These are phyloP conservation scores for Phaeoacremonium minimum DNA, from an alignment of 2,329 filamentous ascomycete genomes.

Conservation along the genomic window DNA sequence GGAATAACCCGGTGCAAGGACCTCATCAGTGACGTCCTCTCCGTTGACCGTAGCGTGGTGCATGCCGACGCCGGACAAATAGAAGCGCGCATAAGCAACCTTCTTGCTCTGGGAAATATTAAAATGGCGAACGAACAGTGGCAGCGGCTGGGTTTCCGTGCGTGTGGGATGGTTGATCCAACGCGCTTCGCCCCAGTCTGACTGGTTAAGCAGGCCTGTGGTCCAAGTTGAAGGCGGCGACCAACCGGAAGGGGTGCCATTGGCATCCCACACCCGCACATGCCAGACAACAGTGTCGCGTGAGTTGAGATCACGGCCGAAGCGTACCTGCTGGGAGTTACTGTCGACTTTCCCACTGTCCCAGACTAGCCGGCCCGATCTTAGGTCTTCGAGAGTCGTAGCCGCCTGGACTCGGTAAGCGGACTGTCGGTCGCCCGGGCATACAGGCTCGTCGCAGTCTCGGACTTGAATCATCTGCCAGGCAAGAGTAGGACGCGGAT, in stretches of 20 bases:
- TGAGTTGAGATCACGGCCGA: too few relatives aligned
- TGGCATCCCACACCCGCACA: slow-evolving; percentile 5
- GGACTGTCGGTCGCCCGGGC: slow-evolving; percentile 6
- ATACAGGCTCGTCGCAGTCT: slow-evolving; percentile 2
- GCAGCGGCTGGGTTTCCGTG: slow-evolving; percentile 4
- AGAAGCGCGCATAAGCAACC: slow-evolving; percentile 2
- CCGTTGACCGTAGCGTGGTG: slow-evolving; percentile 7
- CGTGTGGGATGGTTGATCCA: slow-evolving; percentile 5
- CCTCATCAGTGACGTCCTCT: slow-evolving; percentile 6
- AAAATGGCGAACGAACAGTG: too few relatives aligned
- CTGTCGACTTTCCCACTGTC: slow-evolving; percentile 1
- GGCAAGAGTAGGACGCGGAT: slow-evolving; percentile 3
- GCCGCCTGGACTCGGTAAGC: slow-evolving; percentile 6
- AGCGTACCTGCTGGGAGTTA: too few relatives aligned
- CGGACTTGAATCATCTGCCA: slow-evolving; percentile 4
- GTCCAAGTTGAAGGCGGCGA: slow-evolving; percentile 6
- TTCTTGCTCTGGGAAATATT: slow-evolving; percentile 1
- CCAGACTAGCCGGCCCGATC: slow-evolving; percentile 5
- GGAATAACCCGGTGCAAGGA: slow-evolving; percentile 7
- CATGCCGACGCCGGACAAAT: slow-evolving; percentile 5
- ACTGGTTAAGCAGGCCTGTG: slow-evolving; percentile 4
- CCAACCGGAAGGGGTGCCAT: slow-evolving; percentile 3
- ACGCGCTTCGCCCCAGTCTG: slow-evolving; percentile 6
- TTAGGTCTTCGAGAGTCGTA: slow-evolving; percentile 2
- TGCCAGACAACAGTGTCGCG: slow-evolving; percentile 5